Conservation (phyloP, 2,329 filamentous ascomycete species). For the Penicillium italicum region DNA sequence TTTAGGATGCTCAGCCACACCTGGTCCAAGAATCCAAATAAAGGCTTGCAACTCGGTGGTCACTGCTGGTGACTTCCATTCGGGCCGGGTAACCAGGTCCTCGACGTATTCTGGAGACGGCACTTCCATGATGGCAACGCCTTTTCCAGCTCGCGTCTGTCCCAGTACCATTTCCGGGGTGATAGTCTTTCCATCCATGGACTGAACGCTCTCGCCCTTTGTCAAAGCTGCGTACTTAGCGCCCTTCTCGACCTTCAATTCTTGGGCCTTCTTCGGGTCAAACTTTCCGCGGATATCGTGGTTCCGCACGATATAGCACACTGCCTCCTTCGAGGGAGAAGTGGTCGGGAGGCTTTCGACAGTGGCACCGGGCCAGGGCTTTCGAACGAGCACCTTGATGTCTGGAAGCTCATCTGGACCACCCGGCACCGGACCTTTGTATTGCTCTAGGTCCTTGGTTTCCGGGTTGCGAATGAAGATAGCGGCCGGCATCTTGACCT, state of each 20-base stretch:
- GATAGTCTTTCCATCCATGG: constrained; percentile 63
- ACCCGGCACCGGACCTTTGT: constrained; percentile 64
- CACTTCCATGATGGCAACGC: constrained; percentile 76
- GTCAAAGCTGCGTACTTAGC: constrained; percentile 59
- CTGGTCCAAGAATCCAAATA: constrained; percentile 76
- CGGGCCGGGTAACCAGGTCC: constrained; percentile 63
- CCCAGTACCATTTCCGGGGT: constrained; percentile 86
- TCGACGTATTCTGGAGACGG: constrained; percentile 68
- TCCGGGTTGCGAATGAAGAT: constrained; percentile 64
- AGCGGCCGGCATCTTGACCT: constrained; percentile 65
- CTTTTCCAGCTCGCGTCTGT: constrained; percentile 62
- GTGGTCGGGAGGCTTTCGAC: constrained; percentile 66
- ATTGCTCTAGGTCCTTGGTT: constrained; percentile 63
- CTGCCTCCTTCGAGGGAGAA: constrained; percentile 60
- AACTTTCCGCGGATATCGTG: constrained; percentile 79
- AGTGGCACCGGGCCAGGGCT: constrained; percentile 72
- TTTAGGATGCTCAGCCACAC: constrained; percentile 59
- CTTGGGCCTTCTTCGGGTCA: constrained; percentile 59
- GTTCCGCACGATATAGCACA: constrained; percentile 83
- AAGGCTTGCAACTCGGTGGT: constrained; percentile 66
- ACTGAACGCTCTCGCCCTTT: constrained; percentile 60
- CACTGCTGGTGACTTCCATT: constrained; percentile 64
- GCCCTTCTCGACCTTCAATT: constrained; percentile 61
- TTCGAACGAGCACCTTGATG: constrained; percentile 67
- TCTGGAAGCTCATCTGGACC: constrained; percentile 53